Conservation (phyloP, 108 stramenopile species). For the Cyclostephanos invisitatus region DNA sequence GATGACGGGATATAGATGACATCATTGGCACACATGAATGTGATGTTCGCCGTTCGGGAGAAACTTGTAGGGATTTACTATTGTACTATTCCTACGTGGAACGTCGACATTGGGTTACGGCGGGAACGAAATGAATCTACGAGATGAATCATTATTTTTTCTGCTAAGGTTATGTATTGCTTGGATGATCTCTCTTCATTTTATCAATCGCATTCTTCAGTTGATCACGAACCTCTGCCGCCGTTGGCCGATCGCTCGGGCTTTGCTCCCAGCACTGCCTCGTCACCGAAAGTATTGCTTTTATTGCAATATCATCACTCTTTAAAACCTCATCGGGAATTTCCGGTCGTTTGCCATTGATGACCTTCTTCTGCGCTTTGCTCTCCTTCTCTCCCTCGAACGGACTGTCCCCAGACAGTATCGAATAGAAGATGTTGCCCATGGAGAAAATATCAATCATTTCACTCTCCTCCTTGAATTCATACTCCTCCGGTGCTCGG, state of each 20-base stretch:
- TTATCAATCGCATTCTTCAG: constrained; percentile 48
- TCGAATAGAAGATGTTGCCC: constrained; percentile 69
- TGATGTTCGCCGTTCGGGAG: too few relatives aligned
- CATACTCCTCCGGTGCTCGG: constrained; percentile 76
- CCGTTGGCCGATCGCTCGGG: constrained; percentile 49
- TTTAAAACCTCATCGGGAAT: constrained; percentile 49
- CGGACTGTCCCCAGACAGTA: constrained; percentile 58
- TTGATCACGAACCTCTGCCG: constrained; percentile 53
- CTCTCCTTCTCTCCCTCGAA: constrained; percentile 41
- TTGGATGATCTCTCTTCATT: constrained; percentile 30
- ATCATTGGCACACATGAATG: not conserved
- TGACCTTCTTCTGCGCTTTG: constrained; percentile 41
- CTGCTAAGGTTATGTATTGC: not conserved
- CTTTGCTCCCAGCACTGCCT: constrained; percentile 56
- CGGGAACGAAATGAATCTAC: too few relatives aligned
- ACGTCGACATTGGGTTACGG: too few relatives aligned
- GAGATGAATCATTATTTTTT: not conserved
- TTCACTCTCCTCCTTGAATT: constrained; percentile 58
- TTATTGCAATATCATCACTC: constrained; percentile 51
- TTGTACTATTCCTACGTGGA: not conserved
- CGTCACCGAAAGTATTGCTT: constrained; percentile 56
- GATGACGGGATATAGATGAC: not conserved
- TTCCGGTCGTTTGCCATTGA: constrained; percentile 50
- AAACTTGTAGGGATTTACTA: too few relatives aligned
- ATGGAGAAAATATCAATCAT: constrained; percentile 75